phyloP scores from a whole-genome alignment of 768 basidiomycete genomes.

The Lenzites betulinus region DNA sequence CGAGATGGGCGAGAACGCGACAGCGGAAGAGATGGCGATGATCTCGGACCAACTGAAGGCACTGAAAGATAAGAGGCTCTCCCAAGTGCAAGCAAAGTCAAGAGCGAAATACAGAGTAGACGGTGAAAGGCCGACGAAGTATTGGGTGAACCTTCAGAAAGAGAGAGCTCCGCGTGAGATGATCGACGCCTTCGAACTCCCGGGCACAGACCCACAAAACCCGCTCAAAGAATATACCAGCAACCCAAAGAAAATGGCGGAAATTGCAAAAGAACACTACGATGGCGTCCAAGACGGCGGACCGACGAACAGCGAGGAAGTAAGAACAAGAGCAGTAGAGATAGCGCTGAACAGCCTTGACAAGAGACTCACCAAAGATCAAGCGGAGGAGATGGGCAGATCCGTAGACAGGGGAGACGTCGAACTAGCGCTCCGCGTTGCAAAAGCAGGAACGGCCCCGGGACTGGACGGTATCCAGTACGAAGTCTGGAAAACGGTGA shows the following conservation, averaged over 20 bases:
- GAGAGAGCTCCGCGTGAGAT: background rate
- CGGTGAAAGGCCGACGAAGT: slow-evolving; percentile 5
- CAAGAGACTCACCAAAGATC: background rate
- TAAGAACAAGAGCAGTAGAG: background rate
- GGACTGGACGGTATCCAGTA: background rate
- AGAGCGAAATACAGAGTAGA: background rate
- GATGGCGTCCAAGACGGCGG: background rate
- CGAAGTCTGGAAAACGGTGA: background rate
- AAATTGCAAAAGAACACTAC: background rate
- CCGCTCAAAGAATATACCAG: background rate
- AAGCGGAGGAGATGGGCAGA: background rate
- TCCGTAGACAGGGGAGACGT: background rate
- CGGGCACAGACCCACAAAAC: no score
- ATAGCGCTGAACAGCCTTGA: background rate
- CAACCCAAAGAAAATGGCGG: background rate
- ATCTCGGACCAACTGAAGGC: background rate
- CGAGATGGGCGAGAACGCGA: background rate
- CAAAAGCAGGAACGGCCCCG: background rate
- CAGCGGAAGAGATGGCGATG: no score
- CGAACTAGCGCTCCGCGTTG: background rate
- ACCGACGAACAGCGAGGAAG: background rate
- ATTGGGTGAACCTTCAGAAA: background rate
- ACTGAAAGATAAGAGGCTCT: background rate
- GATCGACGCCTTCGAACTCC: background rate
- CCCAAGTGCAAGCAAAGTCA: background rate